phyloP scores from a whole-genome alignment of 208 protist species.

The Trypanosoma rangeli region DNA sequence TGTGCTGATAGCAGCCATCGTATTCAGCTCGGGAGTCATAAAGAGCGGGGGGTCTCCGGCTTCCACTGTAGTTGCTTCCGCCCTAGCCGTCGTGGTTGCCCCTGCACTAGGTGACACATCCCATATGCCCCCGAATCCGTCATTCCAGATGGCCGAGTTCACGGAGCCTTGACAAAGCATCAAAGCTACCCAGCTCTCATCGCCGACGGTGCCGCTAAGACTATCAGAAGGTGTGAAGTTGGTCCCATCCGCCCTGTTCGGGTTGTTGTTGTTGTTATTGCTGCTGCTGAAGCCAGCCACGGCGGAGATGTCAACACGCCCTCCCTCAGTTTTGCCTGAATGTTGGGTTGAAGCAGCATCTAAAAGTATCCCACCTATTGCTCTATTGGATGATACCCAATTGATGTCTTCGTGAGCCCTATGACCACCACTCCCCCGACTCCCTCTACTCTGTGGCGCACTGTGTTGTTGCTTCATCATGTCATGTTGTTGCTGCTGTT shows the following conservation, averaged over 20 bases:
- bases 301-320: not conserved
- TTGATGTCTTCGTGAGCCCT: conserved; percentile 7
- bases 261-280: not conserved
- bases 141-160: conserved; percentile 20
- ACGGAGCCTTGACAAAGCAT: not conserved
- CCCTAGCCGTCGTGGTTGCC: not conserved
- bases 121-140: conserved; percentile 8
- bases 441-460: not conserved
- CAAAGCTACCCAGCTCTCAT: conserved; percentile 21
- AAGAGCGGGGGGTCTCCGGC: not conserved
- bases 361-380: not conserved
- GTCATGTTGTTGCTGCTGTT: conserved; percentile 6
- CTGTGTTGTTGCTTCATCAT: not conserved
- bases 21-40: conserved; percentile 4
- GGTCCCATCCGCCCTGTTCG: not conserved
- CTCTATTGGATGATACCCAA: not conserved
- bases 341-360: conserved; percentile 6
- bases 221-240: conserved; percentile 9
- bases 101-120: conserved; percentile 3
- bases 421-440: conserved; percentile 5
- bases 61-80: not conserved
- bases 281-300: too few species aligned
- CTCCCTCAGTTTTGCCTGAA: not conserved
- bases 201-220: not conserved
- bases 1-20: not conserved